Evolutionary conservation across 139 green algal genomes (phyloP), one percentile per base, ranked within the genome.

Genomic region (Desmodesmus armatus): DNA sequence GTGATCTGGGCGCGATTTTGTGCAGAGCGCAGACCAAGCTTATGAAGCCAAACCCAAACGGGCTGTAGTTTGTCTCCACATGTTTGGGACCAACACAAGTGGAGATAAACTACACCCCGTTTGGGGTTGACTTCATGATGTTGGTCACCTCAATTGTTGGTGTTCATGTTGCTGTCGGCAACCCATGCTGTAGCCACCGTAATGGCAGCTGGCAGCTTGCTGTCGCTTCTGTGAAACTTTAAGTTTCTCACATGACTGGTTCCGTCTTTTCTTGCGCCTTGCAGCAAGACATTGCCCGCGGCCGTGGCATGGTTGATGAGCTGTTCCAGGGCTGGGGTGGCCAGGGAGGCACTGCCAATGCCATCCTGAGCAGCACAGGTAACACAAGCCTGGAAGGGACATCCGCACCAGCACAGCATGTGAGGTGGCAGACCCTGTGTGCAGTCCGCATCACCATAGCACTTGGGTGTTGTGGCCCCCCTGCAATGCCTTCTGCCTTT

Each of bases 311-410:
- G 96, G 95, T 99, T 13, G 97, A 99, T 89, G 84, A 83, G 40
- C 90, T 98, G 80, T 99, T 98, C 95, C 96, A 99, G 94, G 96
- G 96, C 75, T 81, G 40, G 40, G 40, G 66, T n/a, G 95, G 94
- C 69, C 49, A 78, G 15, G 92, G 79, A 33, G 96, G 96, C 83
- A 99, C 96, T 67, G 91, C 96, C 87, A 98, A 98, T 84, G 94
- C 96, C 62, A 90, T 99, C 60, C 87, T 99, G 88, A 93, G 87
- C 25, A 95, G 88, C 63, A 78, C 86, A n/a, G n/a, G n/a, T n/a
- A n/a, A n/a, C 1, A 97, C 99, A 23, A 99, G 99, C 95, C 86
- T 99, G 74, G n/a, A n/a, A n/a, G 51, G 15, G 15, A 62, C 51
- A 13, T 94, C 86, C 75, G 65, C 87, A 17, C 94, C 91, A 67